Evolutionary conservation across 2,329 filamentous ascomycete genomes (phyloP).

Genomic region (Gremmenia infestans): DNA sequence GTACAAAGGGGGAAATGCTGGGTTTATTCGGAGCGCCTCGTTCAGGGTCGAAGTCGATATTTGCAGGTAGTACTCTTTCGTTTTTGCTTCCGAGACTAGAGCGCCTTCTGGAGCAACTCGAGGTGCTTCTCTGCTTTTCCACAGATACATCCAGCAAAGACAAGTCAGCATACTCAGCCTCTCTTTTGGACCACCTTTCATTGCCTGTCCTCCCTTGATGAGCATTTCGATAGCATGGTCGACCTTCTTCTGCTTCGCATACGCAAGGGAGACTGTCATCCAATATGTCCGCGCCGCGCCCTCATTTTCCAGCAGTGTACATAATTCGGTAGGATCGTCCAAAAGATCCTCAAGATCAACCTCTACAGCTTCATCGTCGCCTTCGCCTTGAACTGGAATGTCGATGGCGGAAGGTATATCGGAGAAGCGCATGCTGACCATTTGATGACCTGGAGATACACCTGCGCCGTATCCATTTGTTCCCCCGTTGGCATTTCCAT

Average conservation of each 20-base stretch:
- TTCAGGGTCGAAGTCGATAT: constrained; percentile 88
- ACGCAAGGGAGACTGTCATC: constrained; percentile 96
- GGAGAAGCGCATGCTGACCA: constrained; percentile 47
- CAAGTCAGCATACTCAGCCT: constrained; percentile 61
- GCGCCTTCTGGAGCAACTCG: constrained; percentile 60
- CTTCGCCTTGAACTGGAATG: constrained; percentile 60
- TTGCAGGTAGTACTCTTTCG: constrained; percentile 90
- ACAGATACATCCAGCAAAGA: constrained; percentile 66
- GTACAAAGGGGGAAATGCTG: constrained; percentile 84
- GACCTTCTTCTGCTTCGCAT: constrained; percentile 91
- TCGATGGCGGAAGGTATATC: constrained; percentile 63
- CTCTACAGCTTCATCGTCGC: constrained; percentile 72
- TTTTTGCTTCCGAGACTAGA: constrained; percentile 68
- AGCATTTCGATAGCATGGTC: constrained; percentile 75
- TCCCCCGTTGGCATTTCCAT: constrained; percentile 24
- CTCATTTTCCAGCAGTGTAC: constrained; percentile 91
- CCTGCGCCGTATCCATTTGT: constrained; percentile 22
- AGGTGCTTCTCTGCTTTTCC: constrained; percentile 65
- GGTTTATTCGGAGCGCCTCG: constrained; percentile 91
- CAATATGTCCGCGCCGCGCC: constrained; percentile 86
- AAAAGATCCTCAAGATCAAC: constrained; percentile 86
- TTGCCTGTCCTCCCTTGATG: constrained; percentile 57
- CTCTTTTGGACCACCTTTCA: constrained; percentile 58
- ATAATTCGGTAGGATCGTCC: constrained; percentile 92
- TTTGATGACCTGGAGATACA: constrained; percentile 17